Conservation (phyloP, 2,329 filamentous ascomycete species). For the Phialophora verrucosa region DNA sequence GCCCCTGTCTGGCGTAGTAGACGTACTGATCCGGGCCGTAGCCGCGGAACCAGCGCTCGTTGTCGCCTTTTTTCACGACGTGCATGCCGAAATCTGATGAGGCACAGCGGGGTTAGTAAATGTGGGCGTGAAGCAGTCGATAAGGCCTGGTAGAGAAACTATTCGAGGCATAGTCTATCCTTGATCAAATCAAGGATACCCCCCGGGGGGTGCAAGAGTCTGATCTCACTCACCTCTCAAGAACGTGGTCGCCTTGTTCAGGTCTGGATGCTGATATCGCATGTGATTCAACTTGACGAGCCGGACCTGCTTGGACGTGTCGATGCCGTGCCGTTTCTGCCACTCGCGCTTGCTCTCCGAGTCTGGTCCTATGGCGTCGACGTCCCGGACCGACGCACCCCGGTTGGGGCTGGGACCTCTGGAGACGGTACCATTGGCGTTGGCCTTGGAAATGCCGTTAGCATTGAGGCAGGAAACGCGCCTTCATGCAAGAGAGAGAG, state of each 20-base stretch:
- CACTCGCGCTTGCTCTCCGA: constrained; percentile 34
- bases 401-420: constrained; percentile 39
- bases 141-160: neutral
- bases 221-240: constrained; percentile 42
- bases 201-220: no score
- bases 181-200: no score
- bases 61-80: constrained; percentile 46
- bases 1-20: constrained; percentile 50
- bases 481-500: no score
- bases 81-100: constrained; percentile 52
- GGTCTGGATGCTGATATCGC: constrained; percentile 60
- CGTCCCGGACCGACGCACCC: constrained; percentile 38
- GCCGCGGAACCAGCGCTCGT: constrained; percentile 51
- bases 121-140: no score
- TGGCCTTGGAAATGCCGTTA: constrained; percentile 11
- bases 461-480: neutral
- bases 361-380: constrained; percentile 35
- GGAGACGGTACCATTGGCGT: constrained; percentile 30
- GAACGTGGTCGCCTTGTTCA: constrained; percentile 56
- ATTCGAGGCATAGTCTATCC: no score
- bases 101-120: neutral
- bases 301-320: constrained; percentile 53
- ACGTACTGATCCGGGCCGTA: constrained; percentile 54
- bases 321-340: constrained; percentile 45
- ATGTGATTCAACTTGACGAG: constrained; percentile 58